phyloP scores from a whole-genome alignment of 176 grass and related monocot species.

The Urochloa ruziziensis region DNA sequence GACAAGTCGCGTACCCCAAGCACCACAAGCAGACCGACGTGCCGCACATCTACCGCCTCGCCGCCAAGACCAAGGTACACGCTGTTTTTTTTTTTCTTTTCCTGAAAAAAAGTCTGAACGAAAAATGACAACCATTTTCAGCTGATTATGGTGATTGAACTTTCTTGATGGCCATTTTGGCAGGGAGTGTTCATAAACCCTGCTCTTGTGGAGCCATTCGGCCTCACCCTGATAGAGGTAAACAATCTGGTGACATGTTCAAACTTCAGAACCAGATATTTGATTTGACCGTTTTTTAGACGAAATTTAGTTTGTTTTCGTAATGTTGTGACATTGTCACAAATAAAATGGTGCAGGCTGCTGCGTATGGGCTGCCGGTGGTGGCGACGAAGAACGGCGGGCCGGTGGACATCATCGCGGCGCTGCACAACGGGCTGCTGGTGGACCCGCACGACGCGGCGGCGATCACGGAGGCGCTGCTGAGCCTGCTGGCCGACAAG shows the following conservation, averaged over 20 bases:
- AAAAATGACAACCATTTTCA: too few relatives aligned
- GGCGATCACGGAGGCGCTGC: constrained; percentile 67
- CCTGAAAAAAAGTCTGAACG: too few relatives aligned
- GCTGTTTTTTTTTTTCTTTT: background rate
- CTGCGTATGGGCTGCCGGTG: constrained; percentile 86
- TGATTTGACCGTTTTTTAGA: background rate
- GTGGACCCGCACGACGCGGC: constrained; percentile 77
- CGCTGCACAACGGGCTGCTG: constrained; percentile 71
- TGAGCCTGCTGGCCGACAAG: constrained; percentile 76
- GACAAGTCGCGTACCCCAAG: constrained; percentile 93
- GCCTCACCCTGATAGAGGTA: constrained; percentile 91
- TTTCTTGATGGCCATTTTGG: background rate
- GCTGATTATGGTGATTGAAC: too few relatives aligned
- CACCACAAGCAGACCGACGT: constrained; percentile 94
- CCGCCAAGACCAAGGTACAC: constrained; percentile 90
- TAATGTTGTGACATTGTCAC: too few relatives aligned
- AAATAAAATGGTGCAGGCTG: constrained; percentile 51
- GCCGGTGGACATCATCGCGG: constrained; percentile 93
- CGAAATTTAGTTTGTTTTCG: background rate
- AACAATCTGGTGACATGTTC: background rate
- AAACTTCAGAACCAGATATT: background rate
- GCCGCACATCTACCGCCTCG: constrained; percentile 83
- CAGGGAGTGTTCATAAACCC: constrained; percentile 97
- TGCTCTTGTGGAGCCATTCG: constrained; percentile 90
- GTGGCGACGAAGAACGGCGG: constrained; percentile 91